A percentile compares a stretch with the other conserved stretches of the same genome.
phyloP scores from a whole-genome alignment of 1,284 basidiomycete species.

The Ustilago nuda region DNA sequence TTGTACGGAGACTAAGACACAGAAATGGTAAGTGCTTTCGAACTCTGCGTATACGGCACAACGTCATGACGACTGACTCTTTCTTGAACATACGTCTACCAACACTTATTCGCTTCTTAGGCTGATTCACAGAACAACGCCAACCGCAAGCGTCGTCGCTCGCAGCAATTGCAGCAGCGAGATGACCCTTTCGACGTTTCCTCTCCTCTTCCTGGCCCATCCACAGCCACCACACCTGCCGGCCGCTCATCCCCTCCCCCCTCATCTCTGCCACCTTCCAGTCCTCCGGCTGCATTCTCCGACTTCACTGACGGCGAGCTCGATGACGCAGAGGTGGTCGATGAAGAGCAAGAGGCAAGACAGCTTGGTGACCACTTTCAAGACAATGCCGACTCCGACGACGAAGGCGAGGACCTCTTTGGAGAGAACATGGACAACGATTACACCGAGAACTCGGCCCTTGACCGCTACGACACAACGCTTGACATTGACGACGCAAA shows the following conservation, averaged over 20 bases:
- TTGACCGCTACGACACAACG: constrained; percentile 88
- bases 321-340: constrained; percentile 54
- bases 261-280: constrained; percentile 64
- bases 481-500: constrained; percentile 86
- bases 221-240: constrained; percentile 47
- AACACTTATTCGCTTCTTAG: constrained; percentile 1
- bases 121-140: constrained; percentile 40
- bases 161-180: constrained; percentile 40
- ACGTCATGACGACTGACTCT: not conserved
- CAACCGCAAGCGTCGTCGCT: constrained; percentile 57
- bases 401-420: constrained; percentile 92
- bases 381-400: constrained; percentile 77
- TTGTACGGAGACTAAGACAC: not conserved
- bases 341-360: constrained; percentile 62
- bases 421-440: constrained; percentile 82
- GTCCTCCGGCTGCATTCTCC: constrained; percentile 62
- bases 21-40: not conserved
- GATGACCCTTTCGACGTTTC: constrained; percentile 52
- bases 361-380: constrained; percentile 71
- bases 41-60: not conserved
- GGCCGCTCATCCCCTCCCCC: constrained; percentile 60
- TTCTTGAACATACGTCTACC: not conserved
- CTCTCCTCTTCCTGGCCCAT: constrained; percentile 42
- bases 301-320: constrained; percentile 64
- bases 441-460: constrained; percentile 82